phyloP scores from a whole-genome alignment of 2,329 filamentous ascomycete genomes.

The Hypoxylon sp. region DNA sequence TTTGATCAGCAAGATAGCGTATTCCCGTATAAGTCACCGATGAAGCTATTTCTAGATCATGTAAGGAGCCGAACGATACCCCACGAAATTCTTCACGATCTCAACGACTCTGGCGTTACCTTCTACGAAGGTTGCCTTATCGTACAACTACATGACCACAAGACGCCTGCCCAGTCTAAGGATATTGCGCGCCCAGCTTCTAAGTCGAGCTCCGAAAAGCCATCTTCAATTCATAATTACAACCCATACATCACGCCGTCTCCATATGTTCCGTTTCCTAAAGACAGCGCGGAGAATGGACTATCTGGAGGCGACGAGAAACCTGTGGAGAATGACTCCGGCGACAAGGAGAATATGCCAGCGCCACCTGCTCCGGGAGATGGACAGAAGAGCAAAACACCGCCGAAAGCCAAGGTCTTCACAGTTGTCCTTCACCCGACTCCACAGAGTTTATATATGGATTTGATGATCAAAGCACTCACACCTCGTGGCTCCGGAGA shows the following conservation, averaged over 20 bases:
- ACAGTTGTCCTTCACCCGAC: conserved; percentile 92
- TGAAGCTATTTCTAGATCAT: conserved; percentile 86
- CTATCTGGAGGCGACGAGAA: conserved; percentile 55
- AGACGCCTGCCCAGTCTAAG: conserved; percentile 74
- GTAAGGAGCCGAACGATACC: conserved; percentile 83
- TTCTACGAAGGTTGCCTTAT: conserved; percentile 98
- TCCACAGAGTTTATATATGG: conserved; percentile 78
- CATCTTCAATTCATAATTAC: conserved; percentile 93
- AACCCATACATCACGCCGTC: conserved; percentile 93
- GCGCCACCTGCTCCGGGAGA: conserved; percentile 66
- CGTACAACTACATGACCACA: conserved; percentile 93
- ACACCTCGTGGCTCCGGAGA: conserved; percentile 71
- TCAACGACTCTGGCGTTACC: conserved; percentile 77
- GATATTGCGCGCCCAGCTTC: conserved; percentile 69
- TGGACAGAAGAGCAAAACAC: conserved; percentile 60
- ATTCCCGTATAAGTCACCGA: conserved; percentile 92
- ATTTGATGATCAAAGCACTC: conserved; percentile 81
- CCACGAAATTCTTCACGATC: conserved; percentile 87
- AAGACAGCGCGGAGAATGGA: conserved; percentile 58
- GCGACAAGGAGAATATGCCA: conserved; percentile 73
- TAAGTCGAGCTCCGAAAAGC: conserved; percentile 72
- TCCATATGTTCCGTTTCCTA: conserved; percentile 82
- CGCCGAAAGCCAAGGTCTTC: conserved; percentile 74
- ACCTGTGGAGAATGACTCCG: conserved; percentile 59
- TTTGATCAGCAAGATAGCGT: conserved; percentile 96